Evolutionary conservation across 2,329 filamentous ascomycete genomes (phyloP), one percentile per base, ranked within the genome.

Genomic region (Trematosphaeria pertusa): DNA sequence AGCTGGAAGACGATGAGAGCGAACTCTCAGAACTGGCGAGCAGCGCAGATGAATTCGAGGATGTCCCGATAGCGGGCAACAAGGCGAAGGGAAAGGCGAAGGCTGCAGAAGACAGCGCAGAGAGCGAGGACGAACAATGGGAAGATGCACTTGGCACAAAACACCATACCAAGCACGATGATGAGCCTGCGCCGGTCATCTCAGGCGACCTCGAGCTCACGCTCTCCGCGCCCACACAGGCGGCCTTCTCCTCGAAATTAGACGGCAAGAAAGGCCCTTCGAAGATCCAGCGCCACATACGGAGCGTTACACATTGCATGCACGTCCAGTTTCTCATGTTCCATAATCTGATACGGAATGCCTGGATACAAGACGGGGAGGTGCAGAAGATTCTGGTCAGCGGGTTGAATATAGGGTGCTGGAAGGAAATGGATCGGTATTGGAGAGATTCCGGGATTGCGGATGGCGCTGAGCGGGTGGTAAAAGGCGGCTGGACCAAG

Each of bases 281-380:
- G 2, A 96, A 96, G 72, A 84, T 88, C 20, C 91, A 97, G 65
- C 84, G 90, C 40, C 82, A 85, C 50, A 88, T 93, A 45, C 83
- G 94, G 19, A 82, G 86, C 24, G 81, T 86, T 3, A 91, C 91
- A 0, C 94, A 99, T 71, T 89, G 89, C 59, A 80, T 96, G 58
- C 94, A 99, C 71, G 91, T 97, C 2, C 86, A 95, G 67, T 83
- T 86, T 41, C 76, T 99, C 12, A 81, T 99, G 49, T 97, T 88
- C 80, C 92, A 97, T 68, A 97, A 97, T 65, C 83, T 89, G 0
- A 73, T 94, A 11, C 84, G 70, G 10, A 73, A 73, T 44, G 54
- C 57, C 2, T 72, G 70, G 70, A 57, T 71, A 5, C 62, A 70
- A 37, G 69, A 73, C 44, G 56, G 62, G 38, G 48, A 65, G 36